Base-by-base conservation (phyloP, 345 rosid genomes). In the Hibiscus syriacus region DNA sequence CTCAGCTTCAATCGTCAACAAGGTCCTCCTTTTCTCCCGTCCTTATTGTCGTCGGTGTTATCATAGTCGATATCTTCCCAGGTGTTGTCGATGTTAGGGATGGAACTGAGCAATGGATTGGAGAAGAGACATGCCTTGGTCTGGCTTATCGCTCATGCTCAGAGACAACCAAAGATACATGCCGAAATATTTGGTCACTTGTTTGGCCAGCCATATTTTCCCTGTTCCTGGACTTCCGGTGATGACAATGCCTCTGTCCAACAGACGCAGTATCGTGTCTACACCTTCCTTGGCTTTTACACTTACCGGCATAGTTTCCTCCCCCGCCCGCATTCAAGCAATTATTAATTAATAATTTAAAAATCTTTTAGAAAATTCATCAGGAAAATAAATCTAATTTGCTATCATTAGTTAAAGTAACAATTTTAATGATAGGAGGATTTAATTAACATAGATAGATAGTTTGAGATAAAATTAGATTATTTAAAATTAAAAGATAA, bases 191-290 rank as follows among this genome's bases (percentile, higher is more conserved):
- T 1, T 83, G 23, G 25, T 55, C 19, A 76, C 56, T 39, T 22
- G 30, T 53, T 66, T 72, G 17, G 88, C 83, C 64, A 80, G 38
- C 85, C 86, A 68, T 2, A 86, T 82, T 77, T 85, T 85, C 63
- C 88, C 90, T 0, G 69, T 73, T 53, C 90, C 84, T 48, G 71
- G 61, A 13, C 61, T 22, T 48, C 88, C 85, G 10, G 11, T 30
- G 20, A 83, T 46, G 49, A 73, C 25, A 32, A 82, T 30, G 6
- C 1, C 0, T 0, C 0, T 16, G 19, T 22, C 34, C 32, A 62
- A 20, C 30, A 1, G 0, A 0, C 3, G 0, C 30, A 6, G 0
- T 38, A 61, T 38, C 12, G 1, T 2, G 2, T 1, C 30, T 5
- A 19, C 66, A 2, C 22, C 2, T 12, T 3, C 52, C 20, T 5